A percentile compares a stretch with the other conserved stretches of the same genome.
phyloP scores from a whole-genome alignment of 2,329 filamentous ascomycete species.

The Herpotrichia juniperi region DNA sequence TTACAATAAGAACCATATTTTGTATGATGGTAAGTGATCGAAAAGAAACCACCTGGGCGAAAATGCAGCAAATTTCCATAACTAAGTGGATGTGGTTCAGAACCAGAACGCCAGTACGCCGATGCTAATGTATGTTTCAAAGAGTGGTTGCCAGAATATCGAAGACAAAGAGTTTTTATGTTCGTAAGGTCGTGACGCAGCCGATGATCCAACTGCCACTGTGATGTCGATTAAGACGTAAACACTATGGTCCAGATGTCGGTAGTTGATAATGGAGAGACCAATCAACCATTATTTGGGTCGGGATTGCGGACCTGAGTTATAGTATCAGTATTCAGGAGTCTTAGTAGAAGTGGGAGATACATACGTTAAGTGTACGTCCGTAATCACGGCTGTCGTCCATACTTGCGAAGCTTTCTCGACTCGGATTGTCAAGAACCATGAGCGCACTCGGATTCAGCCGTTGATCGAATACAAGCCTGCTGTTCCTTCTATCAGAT shows the following conservation, averaged over 20 bases:
- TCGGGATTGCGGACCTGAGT: slow-evolving; percentile 42
- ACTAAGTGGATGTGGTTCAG: slow-evolving; percentile 3
- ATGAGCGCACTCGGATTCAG: slow-evolving; percentile 56
- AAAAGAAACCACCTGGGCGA: slow-evolving; percentile 16
- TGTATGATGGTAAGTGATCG: neutral
- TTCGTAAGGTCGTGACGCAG: slow-evolving; percentile 37
- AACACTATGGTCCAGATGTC: neutral
- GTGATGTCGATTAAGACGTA: neutral
- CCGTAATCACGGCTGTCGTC: slow-evolving; percentile 56
- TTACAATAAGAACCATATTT: slow-evolving; percentile 19
- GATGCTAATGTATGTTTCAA: slow-evolving; percentile 21
- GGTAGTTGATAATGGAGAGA: slow-evolving; percentile 3
- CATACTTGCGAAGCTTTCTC: slow-evolving; percentile 53
- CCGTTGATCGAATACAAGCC: slow-evolving; percentile 55
- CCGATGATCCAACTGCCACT: slow-evolving; percentile 14
- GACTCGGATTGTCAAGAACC: slow-evolving; percentile 53
- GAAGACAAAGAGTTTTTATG: slow-evolving; percentile 17
- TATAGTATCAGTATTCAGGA: slow-evolving; percentile 13
- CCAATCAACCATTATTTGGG: slow-evolving; percentile 18
- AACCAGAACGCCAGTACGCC: slow-evolving; percentile 20
- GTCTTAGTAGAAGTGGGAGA: neutral
- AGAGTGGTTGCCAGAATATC: slow-evolving; percentile 4
- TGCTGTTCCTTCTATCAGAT: slow-evolving; percentile 47
- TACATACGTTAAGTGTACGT: slow-evolving; percentile 52
- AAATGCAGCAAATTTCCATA: neutral